Evolutionary conservation across 176 grass and related monocot species (phyloP).

Genomic region (Bolboschoenus planiculmis): DNA sequence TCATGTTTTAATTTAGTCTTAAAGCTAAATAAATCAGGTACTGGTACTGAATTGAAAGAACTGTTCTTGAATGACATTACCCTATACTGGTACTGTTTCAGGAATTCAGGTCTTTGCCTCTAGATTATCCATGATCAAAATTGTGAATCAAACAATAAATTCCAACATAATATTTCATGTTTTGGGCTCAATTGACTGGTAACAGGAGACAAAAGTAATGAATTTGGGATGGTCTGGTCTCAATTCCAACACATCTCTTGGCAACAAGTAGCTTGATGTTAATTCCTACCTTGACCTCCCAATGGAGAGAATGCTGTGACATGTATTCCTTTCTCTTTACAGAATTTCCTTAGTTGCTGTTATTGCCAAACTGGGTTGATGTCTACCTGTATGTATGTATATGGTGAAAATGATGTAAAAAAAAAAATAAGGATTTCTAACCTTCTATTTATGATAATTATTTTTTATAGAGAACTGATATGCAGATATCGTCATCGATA

Average conservation of each 20-base stretch:
- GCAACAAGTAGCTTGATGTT: neutral
- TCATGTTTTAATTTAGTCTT: neutral
- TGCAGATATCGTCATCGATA: too few species aligned
- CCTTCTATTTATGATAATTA: neutral
- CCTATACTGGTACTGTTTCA: too few species aligned
- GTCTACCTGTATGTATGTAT: neutral
- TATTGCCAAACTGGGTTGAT: conserved; percentile 8
- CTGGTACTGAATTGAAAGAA: neutral
- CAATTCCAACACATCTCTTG: neutral
- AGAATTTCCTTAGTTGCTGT: neutral
- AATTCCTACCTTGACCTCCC: conserved; percentile 21
- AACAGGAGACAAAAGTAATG: too few species aligned
- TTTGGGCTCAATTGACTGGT: too few species aligned
- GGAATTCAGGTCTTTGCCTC: too few species aligned
- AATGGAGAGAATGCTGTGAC: conserved; percentile 45
- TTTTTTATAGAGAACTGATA: too few species aligned
- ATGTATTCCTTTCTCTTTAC: conserved; percentile 22
- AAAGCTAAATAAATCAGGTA: neutral
- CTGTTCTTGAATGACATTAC: neutral
- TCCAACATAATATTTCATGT: too few species aligned
- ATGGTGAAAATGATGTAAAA: too few species aligned
- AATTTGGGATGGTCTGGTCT: too few species aligned
- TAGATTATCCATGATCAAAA: too few species aligned
- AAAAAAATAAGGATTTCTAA: too few species aligned
- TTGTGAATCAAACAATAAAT: too few species aligned